Percentiles rank a stretch among this genome's conserved stretches.
Evolutionary conservation across 495 filamentous ascomycete genomes (phyloP).

Genomic region (Coniosporium apollinis): DNA sequence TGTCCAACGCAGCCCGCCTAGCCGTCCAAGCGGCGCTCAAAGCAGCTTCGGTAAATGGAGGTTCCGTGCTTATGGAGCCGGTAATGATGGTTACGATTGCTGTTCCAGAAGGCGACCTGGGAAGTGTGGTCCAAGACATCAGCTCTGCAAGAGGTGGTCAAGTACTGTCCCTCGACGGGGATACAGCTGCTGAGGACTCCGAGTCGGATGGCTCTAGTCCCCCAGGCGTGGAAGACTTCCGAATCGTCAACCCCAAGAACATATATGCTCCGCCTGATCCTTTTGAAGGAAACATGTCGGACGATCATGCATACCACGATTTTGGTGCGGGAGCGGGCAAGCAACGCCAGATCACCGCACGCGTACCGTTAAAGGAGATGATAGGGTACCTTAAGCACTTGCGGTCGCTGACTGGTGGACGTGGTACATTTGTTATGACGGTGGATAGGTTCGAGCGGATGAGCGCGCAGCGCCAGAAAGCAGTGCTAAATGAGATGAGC

Average conservation of each 20-base stretch:
- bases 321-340: conserved; percentile 2
- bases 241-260: conserved; percentile 43
- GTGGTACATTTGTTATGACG: conserved; percentile 84
- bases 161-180: conserved; percentile 63
- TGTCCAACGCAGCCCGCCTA: conserved; percentile 59
- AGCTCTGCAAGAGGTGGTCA: conserved; percentile 66
- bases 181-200: conserved; percentile 27
- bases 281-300: conserved; percentile 36
- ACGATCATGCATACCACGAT: not conserved
- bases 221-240: conserved; percentile 19
- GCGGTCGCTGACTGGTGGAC: conserved; percentile 69
- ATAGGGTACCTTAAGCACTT: conserved; percentile 87
- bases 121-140: conserved; percentile 81
- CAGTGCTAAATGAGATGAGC: conserved; percentile 34
- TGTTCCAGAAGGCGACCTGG: conserved; percentile 65
- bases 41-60: conserved; percentile 29
- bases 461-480: conserved; percentile 43
- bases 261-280: conserved; percentile 79
- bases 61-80: conserved; percentile 67
- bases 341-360: conserved; percentile 53
- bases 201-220: conserved; percentile 9
- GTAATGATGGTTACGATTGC: conserved; percentile 75
- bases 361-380: conserved; percentile 91
- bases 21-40: conserved; percentile 52
- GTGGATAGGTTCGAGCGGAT: conserved; percentile 84